These are phyloP conservation scores for Teunomyces aglyptinius DNA, from an alignment of 805 yeast species.

Conservation along the genomic window DNA sequence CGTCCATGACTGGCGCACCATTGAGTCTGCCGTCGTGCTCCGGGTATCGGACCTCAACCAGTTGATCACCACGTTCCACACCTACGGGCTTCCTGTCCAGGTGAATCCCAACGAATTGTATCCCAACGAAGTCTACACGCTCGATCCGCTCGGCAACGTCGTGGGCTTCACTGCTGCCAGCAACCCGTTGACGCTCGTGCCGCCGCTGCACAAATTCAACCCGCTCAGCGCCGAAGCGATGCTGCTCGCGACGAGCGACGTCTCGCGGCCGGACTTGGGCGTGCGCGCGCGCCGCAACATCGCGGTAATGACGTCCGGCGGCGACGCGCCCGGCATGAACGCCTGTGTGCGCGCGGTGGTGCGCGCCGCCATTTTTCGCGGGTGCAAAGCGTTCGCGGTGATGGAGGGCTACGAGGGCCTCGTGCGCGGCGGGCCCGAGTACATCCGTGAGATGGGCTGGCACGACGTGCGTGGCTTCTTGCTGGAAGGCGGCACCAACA, in stretches of 20 bases:
- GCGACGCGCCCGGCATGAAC: slow-evolving; percentile 99
- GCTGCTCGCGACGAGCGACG: slow-evolving; percentile 16
- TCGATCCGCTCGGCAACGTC: slow-evolving; percentile 83
- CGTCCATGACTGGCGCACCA: slow-evolving; percentile 50
- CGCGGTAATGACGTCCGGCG: slow-evolving; percentile 98
- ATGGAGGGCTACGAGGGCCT: slow-evolving; percentile 95
- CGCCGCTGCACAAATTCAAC: slow-evolving; percentile 37
- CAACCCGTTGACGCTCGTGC: slow-evolving; percentile 55
- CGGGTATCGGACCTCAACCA: slow-evolving; percentile 40
- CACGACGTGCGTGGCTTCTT: slow-evolving; percentile 93
- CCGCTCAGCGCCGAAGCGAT: slow-evolving; percentile 15
- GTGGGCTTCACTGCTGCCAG: slow-evolving; percentile 71
- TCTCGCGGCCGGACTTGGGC: slow-evolving; percentile 14
- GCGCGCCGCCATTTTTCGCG: slow-evolving; percentile 81
- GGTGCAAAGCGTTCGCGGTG: slow-evolving; percentile 88
- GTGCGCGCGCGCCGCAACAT: slow-evolving; percentile 49
- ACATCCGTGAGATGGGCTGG: slow-evolving; percentile 81
- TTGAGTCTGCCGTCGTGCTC: slow-evolving; percentile 45
- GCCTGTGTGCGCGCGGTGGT: slow-evolving; percentile 95
- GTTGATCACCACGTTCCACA: slow-evolving; percentile 33
- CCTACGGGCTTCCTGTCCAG: slow-evolving; percentile 42
- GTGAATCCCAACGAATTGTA: slow-evolving; percentile 67
- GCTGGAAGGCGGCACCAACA: slow-evolving; percentile 89
- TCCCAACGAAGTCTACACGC: slow-evolving; percentile 71
- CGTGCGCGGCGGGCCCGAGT: slow-evolving; percentile 74